A percentile compares a stretch with the other conserved stretches of the same genome.
Evolutionary conservation across 805 yeast genomes (phyloP).

Genomic region (Trichomonascus vanleenenianus): DNA sequence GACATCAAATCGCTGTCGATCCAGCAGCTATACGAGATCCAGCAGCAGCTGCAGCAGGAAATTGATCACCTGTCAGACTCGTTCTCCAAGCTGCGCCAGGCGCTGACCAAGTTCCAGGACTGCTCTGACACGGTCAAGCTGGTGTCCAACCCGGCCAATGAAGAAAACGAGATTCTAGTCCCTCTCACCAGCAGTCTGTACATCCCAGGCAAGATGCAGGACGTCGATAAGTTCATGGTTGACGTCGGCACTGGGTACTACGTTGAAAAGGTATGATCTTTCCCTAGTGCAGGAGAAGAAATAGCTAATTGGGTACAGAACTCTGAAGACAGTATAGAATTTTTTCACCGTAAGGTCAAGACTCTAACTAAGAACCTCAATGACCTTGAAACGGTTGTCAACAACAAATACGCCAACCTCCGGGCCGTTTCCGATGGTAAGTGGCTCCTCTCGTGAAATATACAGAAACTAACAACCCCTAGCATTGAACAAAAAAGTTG

Average conservation of each 20-base stretch:
- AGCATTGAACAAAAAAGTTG: background rate
- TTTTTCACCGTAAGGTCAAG: slow-evolving; percentile 64
- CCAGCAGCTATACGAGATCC: slow-evolving; percentile 77
- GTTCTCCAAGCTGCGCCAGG: slow-evolving; percentile 72
- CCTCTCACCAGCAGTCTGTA: slow-evolving; percentile 87
- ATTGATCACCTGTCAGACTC: slow-evolving; percentile 80
- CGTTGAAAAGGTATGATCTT: slow-evolving; percentile 51
- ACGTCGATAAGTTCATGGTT: slow-evolving; percentile 66
- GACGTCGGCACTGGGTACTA: slow-evolving; percentile 96
- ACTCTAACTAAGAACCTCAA: slow-evolving; percentile 67
- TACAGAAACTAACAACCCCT: background rate
- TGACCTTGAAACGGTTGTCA: slow-evolving; percentile 66
- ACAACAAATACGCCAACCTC: slow-evolving; percentile 60
- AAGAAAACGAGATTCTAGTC: slow-evolving; percentile 53
- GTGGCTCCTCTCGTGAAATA: slow-evolving; percentile 4
- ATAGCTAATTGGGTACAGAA: slow-evolving; percentile 9
- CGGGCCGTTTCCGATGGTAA: slow-evolving; percentile 45
- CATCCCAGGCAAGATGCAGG: slow-evolving; percentile 72
- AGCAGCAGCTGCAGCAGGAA: slow-evolving; percentile 77
- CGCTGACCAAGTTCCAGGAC: slow-evolving; percentile 73
- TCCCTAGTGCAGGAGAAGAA: too few species aligned
- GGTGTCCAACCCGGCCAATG: slow-evolving; percentile 36
- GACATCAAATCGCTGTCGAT: slow-evolving; percentile 68
- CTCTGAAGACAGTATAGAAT: slow-evolving; percentile 48
- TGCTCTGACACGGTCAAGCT: slow-evolving; percentile 64